These are phyloP conservation scores for Tricholoma flavovirens DNA, from an alignment of 768 basidiomycete genomes.

Conservation along the genomic window DNA sequence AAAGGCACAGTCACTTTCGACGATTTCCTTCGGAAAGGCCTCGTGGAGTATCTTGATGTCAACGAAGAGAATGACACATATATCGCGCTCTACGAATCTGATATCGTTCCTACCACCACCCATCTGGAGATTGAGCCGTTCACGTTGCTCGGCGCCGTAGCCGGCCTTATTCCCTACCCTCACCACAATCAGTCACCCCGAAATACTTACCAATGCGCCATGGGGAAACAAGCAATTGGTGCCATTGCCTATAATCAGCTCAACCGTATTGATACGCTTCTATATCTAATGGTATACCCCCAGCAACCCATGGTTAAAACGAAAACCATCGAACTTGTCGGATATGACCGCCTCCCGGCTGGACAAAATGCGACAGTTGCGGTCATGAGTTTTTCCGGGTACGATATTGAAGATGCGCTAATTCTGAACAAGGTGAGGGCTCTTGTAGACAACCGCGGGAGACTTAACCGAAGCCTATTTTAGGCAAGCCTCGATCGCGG, in stretches of 20 bases:
- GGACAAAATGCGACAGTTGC: constrained; percentile 98
- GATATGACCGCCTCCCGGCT: constrained; percentile 94
- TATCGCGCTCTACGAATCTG: constrained; percentile 89
- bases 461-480: constrained; percentile 4
- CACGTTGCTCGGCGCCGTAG: constrained; percentile 94
- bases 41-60: constrained; percentile 97
- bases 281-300: constrained; percentile 97
- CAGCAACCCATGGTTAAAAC: constrained; percentile 99
- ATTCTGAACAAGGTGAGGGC: constrained; percentile 81
- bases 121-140: constrained; percentile 99
- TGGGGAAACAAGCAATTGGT: constrained; percentile 99
- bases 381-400: constrained; percentile 98
- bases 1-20: constrained; percentile 78
- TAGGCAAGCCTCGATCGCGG: constrained; percentile 95
- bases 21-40: constrained; percentile 85
- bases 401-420: constrained; percentile 98
- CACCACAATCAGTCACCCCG: constrained; percentile 99
- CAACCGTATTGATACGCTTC: constrained; percentile 92
- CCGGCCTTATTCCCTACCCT: constrained; percentile 97
- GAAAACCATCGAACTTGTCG: constrained; percentile 94
- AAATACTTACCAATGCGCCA: constrained; percentile 99
- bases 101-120: constrained; percentile 78
- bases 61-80: constrained; percentile 99
- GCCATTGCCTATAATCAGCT: constrained; percentile 98
- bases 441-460: background rate